Evolutionary conservation across 1,284 basidiomycete species (phyloP).

Genomic region (Rhodotorula sp.): DNA sequence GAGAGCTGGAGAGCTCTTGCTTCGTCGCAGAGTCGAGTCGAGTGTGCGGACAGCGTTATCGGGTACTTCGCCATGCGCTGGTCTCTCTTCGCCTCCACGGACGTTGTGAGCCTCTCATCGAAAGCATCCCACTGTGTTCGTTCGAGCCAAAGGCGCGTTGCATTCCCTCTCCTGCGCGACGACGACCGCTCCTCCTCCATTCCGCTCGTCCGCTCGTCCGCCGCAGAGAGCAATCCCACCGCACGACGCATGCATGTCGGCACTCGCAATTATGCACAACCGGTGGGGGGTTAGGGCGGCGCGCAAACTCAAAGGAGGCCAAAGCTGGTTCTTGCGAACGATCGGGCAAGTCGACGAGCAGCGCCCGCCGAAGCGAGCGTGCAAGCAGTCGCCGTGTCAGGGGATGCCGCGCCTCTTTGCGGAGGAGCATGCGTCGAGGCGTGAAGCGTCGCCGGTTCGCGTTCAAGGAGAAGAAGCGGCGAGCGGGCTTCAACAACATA

Average conservation of each 20-base stretch:
- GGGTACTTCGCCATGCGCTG: too few species aligned
- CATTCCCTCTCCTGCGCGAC: too few species aligned
- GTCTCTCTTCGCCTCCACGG: too few species aligned
- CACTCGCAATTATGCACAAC: conserved; percentile 32
- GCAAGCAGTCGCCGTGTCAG: conserved; percentile 1
- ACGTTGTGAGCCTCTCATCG: too few species aligned
- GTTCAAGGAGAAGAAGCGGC: neutral
- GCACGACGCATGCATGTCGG: conserved; percentile 11
- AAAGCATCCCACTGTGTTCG: too few species aligned
- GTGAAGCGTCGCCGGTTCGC: conserved; percentile 23
- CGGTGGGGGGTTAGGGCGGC: conserved; percentile 2
- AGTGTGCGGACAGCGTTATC: too few species aligned
- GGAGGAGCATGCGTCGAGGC: neutral
- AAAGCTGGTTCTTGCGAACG: conserved; percentile 15
- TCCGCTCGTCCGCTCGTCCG: neutral
- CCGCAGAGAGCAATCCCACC: neutral
- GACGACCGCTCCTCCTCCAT: neutral
- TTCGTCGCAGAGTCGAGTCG: too few species aligned
- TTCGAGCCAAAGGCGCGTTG: too few species aligned
- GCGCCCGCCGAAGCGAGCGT: neutral
- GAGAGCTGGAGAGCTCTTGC: too few species aligned
- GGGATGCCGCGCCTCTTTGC: conserved; percentile 28
- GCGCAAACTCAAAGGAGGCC: conserved; percentile 38
- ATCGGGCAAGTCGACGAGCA: conserved; percentile 1
- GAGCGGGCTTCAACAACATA: neutral